Conservation (phyloP, 2,329 filamentous ascomycete genomes). For the Emergomyces africanus region DNA sequence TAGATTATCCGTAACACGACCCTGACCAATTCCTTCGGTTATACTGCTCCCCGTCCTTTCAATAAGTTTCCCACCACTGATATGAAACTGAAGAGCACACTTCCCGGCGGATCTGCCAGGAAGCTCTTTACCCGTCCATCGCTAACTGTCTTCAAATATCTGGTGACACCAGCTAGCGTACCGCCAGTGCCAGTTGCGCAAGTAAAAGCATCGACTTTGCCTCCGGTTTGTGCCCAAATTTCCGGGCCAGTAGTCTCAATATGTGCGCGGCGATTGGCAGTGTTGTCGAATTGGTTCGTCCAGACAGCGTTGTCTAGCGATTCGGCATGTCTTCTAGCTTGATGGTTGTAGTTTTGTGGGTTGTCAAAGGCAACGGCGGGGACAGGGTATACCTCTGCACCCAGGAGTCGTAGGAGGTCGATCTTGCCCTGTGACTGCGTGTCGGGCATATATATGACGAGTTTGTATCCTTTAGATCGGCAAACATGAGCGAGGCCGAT, state of each 20-base stretch:
- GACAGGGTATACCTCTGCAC: slow-evolving; percentile 91
- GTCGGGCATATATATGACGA: slow-evolving; percentile 99
- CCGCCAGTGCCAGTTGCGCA: slow-evolving; percentile 90
- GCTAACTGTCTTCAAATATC: slow-evolving; percentile 75
- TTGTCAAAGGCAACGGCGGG: slow-evolving; percentile 93
- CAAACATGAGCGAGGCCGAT: slow-evolving; percentile 97
- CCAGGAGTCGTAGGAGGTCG: slow-evolving; percentile 77
- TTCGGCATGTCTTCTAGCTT: slow-evolving; percentile 83
- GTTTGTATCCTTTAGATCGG: slow-evolving; percentile 77
- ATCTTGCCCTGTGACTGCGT: slow-evolving; percentile 98
- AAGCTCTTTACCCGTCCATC: slow-evolving; percentile 70
- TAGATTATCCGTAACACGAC: slow-evolving; percentile 90
- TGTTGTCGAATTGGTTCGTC: slow-evolving; percentile 99
- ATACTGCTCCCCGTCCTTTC: slow-evolving; percentile 79
- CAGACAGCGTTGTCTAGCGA: slow-evolving; percentile 77
- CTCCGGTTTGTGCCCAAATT: slow-evolving; percentile 85
- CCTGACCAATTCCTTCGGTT: slow-evolving; percentile 96
- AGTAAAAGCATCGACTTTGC: slow-evolving; percentile 84
- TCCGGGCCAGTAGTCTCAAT: slow-evolving; percentile 95
- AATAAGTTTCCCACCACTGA: slow-evolving; percentile 64
- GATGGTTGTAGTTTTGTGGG: slow-evolving; percentile 95
- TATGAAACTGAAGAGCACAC: slow-evolving; percentile 86
- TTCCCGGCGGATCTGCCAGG: slow-evolving; percentile 87
- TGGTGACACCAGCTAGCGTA: slow-evolving; percentile 76
- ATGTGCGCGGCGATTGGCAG: slow-evolving; percentile 83